These are phyloP conservation scores for Pleurotus eryngii DNA, from an alignment of 768 basidiomycete genomes.

Conservation along the genomic window DNA sequence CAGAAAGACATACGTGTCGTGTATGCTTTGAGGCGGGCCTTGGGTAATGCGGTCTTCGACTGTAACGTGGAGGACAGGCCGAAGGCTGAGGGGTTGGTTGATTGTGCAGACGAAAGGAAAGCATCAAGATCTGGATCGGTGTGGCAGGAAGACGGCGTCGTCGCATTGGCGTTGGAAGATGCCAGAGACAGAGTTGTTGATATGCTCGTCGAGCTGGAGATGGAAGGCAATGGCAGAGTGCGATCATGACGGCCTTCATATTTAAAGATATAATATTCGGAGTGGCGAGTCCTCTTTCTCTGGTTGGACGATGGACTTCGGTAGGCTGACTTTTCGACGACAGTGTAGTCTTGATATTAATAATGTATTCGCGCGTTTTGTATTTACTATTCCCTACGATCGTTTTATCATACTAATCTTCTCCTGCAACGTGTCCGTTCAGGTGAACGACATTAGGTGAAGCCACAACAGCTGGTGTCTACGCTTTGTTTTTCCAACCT, in stretches of 20 bases:
- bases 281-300: too few species aligned
- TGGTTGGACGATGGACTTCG: too few species aligned
- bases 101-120: constrained; percentile 14
- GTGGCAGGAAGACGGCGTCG: neutral
- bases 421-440: too few species aligned
- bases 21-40: constrained; percentile 44
- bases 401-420: too few species aligned
- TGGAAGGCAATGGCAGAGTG: constrained; percentile 13
- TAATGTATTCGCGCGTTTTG: too few species aligned
- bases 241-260: neutral
- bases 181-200: constrained; percentile 77
- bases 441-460: too few species aligned
- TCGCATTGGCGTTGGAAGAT: constrained; percentile 48
- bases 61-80: constrained; percentile 37
- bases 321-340: too few species aligned
- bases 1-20: constrained; percentile 37
- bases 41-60: constrained; percentile 53
- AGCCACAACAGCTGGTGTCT: too few species aligned
- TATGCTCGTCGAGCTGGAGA: constrained; percentile 49
- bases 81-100: constrained; percentile 16
- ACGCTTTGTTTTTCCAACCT: too few species aligned
- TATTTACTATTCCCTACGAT: too few species aligned
- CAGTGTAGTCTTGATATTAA: too few species aligned
- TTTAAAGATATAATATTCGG: too few species aligned
- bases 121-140: neutral